Conservation (phyloP, 1,139 yeast species). For the Kluyveromyces marxianus region DNA sequence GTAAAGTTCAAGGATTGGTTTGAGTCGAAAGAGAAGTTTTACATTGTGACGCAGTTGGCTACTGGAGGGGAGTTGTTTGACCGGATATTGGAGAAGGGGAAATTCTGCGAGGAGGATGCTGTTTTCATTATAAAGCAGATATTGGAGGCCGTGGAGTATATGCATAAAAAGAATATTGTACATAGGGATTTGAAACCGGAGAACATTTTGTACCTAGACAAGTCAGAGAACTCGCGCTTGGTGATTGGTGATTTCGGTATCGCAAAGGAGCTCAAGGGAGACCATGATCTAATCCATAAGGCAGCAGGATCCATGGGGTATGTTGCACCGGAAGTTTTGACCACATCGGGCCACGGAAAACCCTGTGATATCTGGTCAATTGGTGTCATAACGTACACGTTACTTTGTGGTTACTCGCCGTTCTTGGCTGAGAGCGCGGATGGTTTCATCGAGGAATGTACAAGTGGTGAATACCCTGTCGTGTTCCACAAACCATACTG, state of each 20-base stretch:
- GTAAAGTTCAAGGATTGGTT: constrained; percentile 84
- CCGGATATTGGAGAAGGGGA: constrained; percentile 65
- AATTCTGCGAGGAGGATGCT: constrained; percentile 82
- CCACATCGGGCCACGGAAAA: constrained; percentile 76
- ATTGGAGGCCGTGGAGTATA: constrained; percentile 63
- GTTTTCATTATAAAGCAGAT: constrained; percentile 61
- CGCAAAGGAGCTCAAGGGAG: constrained; percentile 58
- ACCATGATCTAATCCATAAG: constrained; percentile 57
- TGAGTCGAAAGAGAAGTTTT: constrained; percentile 72
- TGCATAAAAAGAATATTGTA: constrained; percentile 69
- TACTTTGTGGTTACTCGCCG: constrained; percentile 89
- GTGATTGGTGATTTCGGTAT: constrained; percentile 92
- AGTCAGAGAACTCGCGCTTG: constrained; percentile 50
- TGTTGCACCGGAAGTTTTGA: constrained; percentile 87
- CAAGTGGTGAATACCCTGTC: constrained; percentile 52
- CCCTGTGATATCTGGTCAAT: constrained; percentile 92
- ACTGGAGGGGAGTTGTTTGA: constrained; percentile 91
- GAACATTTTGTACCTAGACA: constrained; percentile 53
- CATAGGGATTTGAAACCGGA: constrained; percentile 92
- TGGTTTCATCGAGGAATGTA: constrained; percentile 76
- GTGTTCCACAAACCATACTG: constrained; percentile 84
- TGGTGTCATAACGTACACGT: constrained; percentile 85
- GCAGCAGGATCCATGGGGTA: constrained; percentile 91
- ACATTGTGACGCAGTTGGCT: constrained; percentile 68
- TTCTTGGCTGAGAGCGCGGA: constrained; percentile 77